These are phyloP conservation scores for Potentilla sterilis DNA, from an alignment of 306 rosid species.

Conservation along the genomic window DNA sequence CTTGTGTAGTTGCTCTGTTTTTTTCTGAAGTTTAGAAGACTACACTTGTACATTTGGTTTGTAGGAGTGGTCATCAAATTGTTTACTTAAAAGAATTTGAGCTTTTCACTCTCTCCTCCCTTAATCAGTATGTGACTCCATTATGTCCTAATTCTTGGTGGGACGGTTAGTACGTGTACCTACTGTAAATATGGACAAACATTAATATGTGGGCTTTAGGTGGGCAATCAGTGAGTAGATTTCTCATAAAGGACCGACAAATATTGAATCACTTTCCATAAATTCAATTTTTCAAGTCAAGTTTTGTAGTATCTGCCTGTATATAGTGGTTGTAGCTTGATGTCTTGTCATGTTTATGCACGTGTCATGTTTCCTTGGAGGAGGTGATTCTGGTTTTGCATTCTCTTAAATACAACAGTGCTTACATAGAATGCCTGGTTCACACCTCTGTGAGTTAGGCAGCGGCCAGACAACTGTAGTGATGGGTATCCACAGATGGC, in stretches of 20 bases:
- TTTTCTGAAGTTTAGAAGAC: background rate
- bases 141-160: conserved; percentile 86
- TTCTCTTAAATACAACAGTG: conserved; percentile 41
- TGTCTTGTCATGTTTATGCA: conserved; percentile 21
- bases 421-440: conserved; percentile 50
- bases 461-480: conserved; percentile 98
- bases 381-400: conserved; percentile 16
- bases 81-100: background rate
- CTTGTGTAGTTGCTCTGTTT: background rate
- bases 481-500: conserved; percentile 80
- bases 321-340: background rate
- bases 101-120: background rate
- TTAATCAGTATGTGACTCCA: background rate
- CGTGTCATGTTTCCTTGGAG: conserved; percentile 30
- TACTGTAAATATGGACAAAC: conserved; percentile 81
- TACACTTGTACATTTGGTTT: no score
- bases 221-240: conserved; percentile 48
- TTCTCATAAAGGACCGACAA: conserved; percentile 66
- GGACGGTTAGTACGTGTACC: conserved; percentile 70
- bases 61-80: no score
- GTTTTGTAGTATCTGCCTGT: background rate
- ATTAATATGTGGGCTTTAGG: conserved; percentile 62
- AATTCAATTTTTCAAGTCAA: background rate
- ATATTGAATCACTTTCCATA: conserved; percentile 23
- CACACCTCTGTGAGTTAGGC: conserved; percentile 33